Evolutionary conservation across 768 basidiomycete species (phyloP).

Genomic region (Rubroboletus pulcherrimus): DNA sequence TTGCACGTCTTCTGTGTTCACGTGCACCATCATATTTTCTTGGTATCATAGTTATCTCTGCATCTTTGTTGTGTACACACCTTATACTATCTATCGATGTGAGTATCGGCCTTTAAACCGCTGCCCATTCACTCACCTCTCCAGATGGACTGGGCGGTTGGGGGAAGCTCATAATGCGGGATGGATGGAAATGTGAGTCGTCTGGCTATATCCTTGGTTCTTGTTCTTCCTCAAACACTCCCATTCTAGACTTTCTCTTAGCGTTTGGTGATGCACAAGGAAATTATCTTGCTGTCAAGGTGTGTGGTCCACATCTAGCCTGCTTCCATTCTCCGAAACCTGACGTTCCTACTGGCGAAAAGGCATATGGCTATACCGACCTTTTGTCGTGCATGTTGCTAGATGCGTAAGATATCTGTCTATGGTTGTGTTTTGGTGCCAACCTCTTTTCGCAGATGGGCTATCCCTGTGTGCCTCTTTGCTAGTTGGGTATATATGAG

Average conservation of each 20-base stretch:
- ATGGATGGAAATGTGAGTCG: conserved; percentile 83
- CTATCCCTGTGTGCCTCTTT: conserved; percentile 81
- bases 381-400: conserved; percentile 89
- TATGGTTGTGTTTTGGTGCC: not conserved
- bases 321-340: not conserved
- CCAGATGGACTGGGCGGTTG: conserved; percentile 79
- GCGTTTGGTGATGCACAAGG: conserved; percentile 80
- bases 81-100: conserved; percentile 88
- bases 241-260: conserved; percentile 64
- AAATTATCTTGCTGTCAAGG: conserved; percentile 81
- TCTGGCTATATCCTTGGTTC: not conserved
- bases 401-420: conserved; percentile 54
- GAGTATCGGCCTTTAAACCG: conserved; percentile 23
- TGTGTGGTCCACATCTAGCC: conserved; percentile 16
- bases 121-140: not conserved
- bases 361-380: conserved; percentile 83
- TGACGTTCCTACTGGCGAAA: not conserved
- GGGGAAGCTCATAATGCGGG: conserved; percentile 63
- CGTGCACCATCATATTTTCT: not conserved
- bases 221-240: not conserved
- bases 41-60: conserved; percentile 58
- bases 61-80: conserved; percentile 72
- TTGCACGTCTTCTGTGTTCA: conserved; percentile 8
- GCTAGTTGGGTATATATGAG: conserved; percentile 80
- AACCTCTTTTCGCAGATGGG: conserved; percentile 52